Base-by-base conservation (phyloP, 768 basidiomycete genomes). In the Leccinum arenicola region DNA sequence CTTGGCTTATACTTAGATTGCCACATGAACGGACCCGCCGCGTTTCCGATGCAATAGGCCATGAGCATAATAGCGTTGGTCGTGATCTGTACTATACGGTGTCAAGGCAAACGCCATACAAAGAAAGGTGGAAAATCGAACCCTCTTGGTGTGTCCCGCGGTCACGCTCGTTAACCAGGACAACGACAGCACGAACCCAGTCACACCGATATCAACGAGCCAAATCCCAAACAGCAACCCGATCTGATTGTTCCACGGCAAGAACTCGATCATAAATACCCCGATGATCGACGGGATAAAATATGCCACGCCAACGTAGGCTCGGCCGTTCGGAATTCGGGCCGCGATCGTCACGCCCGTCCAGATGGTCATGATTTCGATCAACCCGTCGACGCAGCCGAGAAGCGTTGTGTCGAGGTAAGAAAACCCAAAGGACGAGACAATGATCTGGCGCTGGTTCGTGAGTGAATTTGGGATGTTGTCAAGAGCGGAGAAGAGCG, bases 21-120 rank as follows among this genome's bases (percentile, higher is more conserved):
- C 89, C 89, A 91, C 86, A 91, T 88, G 65, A 89, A 87, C 0
- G 89, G 88, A n/a, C 83, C 84, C 0, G 81, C 82, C 2, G 87
- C 75, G 58, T 91, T 90, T 9, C 84, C 83, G 21, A 85, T 61
- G 62, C 84, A 84, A 66, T 91, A 92, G 1, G 87, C 86, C 47
- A 80, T 81, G 11, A 92, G 77, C 79, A 91, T 81, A 61, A 92
- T 84, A 0, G 90, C 88, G 66, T 91, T 91, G 0, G 73, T 74
- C 40, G 68, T 69, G 11, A 73, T 33, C 64, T 74, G 52, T 38
- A 29, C 29, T 29, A 29, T 25, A 11, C 12, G 3, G 8, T 7
- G 23, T 25, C 3, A 19, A 19, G n/a, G 43, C 5, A 19, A 43
- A 43, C n/a, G n/a, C 4, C 43, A 43, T 19, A 49, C 23, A 25